These are phyloP conservation scores for Yamadazyma phyllophila DNA, from an alignment of 805 yeast species.

Conservation along the genomic window DNA sequence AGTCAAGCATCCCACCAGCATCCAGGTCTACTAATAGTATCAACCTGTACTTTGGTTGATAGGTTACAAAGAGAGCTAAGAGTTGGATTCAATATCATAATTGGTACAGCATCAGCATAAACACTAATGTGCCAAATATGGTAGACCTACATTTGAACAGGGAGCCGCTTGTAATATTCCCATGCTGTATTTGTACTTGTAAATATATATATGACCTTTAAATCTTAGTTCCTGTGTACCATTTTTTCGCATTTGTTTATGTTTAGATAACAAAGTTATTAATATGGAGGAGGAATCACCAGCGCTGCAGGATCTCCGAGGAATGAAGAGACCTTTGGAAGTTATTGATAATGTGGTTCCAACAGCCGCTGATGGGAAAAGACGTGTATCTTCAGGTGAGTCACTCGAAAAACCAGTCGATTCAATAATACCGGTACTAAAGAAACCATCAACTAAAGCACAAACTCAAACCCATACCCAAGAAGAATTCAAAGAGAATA, in stretches of 20 bases:
- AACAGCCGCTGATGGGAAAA: neutral
- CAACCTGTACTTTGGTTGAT: neutral
- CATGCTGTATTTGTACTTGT: slow-evolving; percentile 11
- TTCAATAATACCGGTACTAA: slow-evolving; percentile 3
- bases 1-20: neutral
- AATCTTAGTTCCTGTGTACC: neutral
- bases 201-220: neutral
- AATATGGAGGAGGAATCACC: neutral
- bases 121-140: no score
- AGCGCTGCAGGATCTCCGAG: neutral
- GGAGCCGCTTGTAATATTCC: neutral
- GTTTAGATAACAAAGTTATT: slow-evolving; percentile 2
- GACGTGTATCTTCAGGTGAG: slow-evolving; percentile 1
- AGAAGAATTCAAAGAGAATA: neutral
- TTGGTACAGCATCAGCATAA: neutral
- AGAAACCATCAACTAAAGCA: slow-evolving; percentile 1
- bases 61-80: neutral
- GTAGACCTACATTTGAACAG: no score
- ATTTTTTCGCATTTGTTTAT: slow-evolving; percentile 12
- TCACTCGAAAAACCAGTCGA: neutral
- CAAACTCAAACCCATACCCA: neutral
- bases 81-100: no score
- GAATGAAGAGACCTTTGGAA: slow-evolving; percentile 8
- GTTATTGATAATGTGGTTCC: slow-evolving; percentile 7
- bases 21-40: neutral